A percentile compares a stretch with the other conserved stretches of the same genome.
phyloP scores from a whole-genome alignment of 345 rosid species.

The Brassica rapa region DNA sequence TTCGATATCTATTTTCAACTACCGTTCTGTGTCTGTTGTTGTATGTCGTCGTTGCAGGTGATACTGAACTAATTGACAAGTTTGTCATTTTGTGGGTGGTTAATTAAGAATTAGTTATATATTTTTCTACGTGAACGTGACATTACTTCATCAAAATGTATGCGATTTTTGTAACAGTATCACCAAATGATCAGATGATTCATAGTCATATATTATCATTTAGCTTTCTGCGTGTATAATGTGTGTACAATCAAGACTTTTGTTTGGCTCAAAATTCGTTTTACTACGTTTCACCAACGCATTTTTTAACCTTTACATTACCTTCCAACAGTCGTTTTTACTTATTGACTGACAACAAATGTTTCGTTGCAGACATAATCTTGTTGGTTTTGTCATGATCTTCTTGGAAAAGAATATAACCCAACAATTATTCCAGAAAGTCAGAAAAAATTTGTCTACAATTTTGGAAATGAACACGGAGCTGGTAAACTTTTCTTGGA shows the following conservation, averaged over 20 bases:
- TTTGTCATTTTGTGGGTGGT: conserved; percentile 12
- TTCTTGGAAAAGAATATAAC: not conserved
- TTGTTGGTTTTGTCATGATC: not conserved
- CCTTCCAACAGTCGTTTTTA: not conserved
- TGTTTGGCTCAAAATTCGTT: not conserved
- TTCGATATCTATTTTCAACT: not conserved
- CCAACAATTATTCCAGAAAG: not conserved
- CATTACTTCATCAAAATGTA: not conserved
- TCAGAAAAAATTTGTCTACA: not conserved
- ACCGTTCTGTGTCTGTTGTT: not conserved
- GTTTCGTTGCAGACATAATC: not conserved
- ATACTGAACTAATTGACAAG: not conserved
- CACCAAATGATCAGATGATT: not conserved
- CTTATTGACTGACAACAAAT: not conserved
- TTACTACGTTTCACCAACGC: not conserved
- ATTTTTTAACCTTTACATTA: not conserved
- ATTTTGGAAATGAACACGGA: not conserved
- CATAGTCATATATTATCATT: not conserved
- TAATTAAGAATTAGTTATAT: not conserved
- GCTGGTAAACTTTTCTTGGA: not conserved
- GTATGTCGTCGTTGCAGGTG: not conserved
- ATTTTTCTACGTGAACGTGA: not conserved
- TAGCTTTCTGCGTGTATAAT: not conserved
- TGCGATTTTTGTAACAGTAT: not conserved
- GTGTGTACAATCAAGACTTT: not conserved